Base-by-base conservation (phyloP, 192 early-diverging fungal genomes). In the Backusella tuberculispora region DNA sequence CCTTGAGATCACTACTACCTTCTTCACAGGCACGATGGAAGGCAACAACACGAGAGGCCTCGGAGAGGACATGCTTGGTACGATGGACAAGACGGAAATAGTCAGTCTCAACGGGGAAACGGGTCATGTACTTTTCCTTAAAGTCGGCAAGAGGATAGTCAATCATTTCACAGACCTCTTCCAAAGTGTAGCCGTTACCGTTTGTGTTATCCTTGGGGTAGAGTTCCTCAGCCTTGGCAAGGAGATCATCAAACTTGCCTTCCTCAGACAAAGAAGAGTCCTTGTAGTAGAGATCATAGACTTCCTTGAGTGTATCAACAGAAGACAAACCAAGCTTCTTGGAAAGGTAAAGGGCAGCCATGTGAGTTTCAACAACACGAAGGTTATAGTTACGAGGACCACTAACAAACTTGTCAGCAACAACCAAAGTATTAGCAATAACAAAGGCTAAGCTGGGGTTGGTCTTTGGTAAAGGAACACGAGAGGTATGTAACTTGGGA, bases 341-440 rank as follows among this genome's bases (percentile, higher is more conserved):
- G 44, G 88, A 85, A 46, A 94, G 74, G 42, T 93, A 81, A 14
- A 90, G 80, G 4, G 93, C 92, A 12, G 90, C 95, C 3, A 96
- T 76, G 19, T 94, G 90, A 10, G 93, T 95, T 75, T 98, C 97
- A 19, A 97, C 93, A 0, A 97, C 97, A 38, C 97, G 91, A 15
- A 97, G 81, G 81, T 98, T 98, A 82, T 98, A 98, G 80, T 94
- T 89, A 5, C 85, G 90, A 6, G 96, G 94, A 2, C 92, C 96
- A 8, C 95, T 96, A 4, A 92, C 89, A 43, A 90, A 87, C 80
- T 98, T 98, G 76, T 98, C 93, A 10, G 93, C 86, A 0, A 88
- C 89, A 0, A 96, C 93, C 44, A 95, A 80, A 0, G 95, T 94
- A 84, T 98, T 93, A 41, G 96, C 94, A 74, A 98, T 91, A 50